Evolutionary conservation across 2,329 filamentous ascomycete genomes (phyloP).

Genomic region (Aspergillus jensenii): DNA sequence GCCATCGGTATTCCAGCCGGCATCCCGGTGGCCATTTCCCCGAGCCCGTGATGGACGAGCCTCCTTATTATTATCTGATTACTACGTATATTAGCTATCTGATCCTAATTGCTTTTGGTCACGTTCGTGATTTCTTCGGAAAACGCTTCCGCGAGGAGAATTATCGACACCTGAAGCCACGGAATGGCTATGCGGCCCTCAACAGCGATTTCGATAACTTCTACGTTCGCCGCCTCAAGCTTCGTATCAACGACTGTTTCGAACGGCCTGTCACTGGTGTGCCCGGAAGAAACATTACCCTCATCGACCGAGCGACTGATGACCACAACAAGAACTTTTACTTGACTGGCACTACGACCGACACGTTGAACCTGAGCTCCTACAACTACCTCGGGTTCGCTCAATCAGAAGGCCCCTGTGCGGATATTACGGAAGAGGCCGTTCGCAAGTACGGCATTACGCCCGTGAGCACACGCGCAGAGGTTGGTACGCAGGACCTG

Average conservation of each 20-base stretch:
- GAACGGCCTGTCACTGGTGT: conserved; percentile 89
- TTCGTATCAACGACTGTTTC: conserved; percentile 96
- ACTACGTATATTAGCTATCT: conserved; percentile 99
- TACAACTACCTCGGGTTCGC: conserved; percentile 99
- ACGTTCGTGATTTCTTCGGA: conserved; percentile 95
- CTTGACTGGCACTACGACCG: conserved; percentile 83
- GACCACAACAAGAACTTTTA: conserved; percentile 91
- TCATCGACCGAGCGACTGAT: conserved; percentile 85
- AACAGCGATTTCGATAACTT: conserved; percentile 99
- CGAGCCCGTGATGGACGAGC: conserved; percentile 87
- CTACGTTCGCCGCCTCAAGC: conserved; percentile 88
- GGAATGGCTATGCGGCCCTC: conserved; percentile 88
- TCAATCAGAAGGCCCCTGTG: conserved; percentile 94
- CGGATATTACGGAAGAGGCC: conserved; percentile 83
- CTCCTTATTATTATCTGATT: conserved; percentile 92
- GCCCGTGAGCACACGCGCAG: conserved; percentile 75
- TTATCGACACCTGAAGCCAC: conserved; percentile 78
- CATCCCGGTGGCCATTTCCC: conserved; percentile 78
- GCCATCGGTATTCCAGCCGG: conserved; percentile 85
- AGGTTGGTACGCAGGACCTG: conserved; percentile 84
- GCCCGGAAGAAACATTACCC: conserved; percentile 87
- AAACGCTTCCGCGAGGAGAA: conserved; percentile 88
- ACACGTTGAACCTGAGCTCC: conserved; percentile 97
- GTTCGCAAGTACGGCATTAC: conserved; percentile 84
- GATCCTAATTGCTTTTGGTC: conserved; percentile 90